These are phyloP conservation scores for Russula sp. DNA, from an alignment of 768 basidiomycete species.

Conservation along the genomic window DNA sequence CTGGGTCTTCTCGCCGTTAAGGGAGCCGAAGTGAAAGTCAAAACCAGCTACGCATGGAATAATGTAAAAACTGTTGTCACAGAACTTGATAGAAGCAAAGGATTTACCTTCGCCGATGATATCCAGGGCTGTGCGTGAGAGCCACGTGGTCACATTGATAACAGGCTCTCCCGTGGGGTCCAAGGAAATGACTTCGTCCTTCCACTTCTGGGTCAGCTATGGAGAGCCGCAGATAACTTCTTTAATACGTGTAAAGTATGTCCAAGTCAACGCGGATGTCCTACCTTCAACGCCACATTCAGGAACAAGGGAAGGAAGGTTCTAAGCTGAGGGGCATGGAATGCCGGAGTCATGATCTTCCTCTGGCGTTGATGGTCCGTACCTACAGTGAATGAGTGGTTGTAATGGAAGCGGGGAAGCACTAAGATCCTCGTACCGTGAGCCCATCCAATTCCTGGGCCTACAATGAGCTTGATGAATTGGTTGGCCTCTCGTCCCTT, in stretches of 20 bases:
- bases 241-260: not conserved
- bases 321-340: slow-evolving; percentile 33
- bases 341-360: slow-evolving; percentile 36
- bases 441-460: slow-evolving; percentile 30
- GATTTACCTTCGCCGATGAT: slow-evolving; percentile 34
- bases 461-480: slow-evolving; percentile 25
- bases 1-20: slow-evolving; percentile 18
- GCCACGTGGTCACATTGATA: slow-evolving; percentile 32
- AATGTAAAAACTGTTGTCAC: not conserved
- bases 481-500: slow-evolving; percentile 22
- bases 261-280: not conserved
- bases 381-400: slow-evolving; percentile 20
- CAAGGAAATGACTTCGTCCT: slow-evolving; percentile 28
- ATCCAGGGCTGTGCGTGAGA: slow-evolving; percentile 33
- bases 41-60: slow-evolving; percentile 22
- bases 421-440: slow-evolving; percentile 26
- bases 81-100: too few species aligned
- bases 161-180: slow-evolving; percentile 12
- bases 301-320: slow-evolving; percentile 35
- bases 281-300: slow-evolving; percentile 17
- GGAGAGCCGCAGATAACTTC: not conserved
- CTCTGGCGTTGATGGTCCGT: slow-evolving; percentile 32
- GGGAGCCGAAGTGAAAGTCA: slow-evolving; percentile 25
- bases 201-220: slow-evolving; percentile 35
- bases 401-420: slow-evolving; percentile 2